Percentiles rank a stretch among this genome's conserved stretches.
These are phyloP conservation scores for Elongisporangium undulatum DNA, from an alignment of 352 stramenopile genomes.

Conservation along the genomic window DNA sequence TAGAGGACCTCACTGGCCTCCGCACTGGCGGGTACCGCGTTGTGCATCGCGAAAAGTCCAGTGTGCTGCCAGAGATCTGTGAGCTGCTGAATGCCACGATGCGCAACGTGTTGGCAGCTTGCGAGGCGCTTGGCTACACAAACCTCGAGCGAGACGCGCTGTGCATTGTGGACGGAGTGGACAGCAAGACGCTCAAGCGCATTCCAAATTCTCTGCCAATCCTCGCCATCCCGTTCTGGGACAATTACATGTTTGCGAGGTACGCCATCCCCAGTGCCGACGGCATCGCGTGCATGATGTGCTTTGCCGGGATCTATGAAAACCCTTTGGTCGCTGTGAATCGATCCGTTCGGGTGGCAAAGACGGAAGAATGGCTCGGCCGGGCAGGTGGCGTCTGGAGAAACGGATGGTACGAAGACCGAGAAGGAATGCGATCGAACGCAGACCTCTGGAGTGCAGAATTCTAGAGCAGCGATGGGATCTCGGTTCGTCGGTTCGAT, in stretches of 20 bases:
- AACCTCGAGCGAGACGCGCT: slow-evolving; percentile 11
- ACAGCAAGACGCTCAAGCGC: slow-evolving; percentile 15
- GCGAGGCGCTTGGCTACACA: slow-evolving; percentile 19
- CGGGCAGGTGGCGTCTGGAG: slow-evolving; percentile 1
- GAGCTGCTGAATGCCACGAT: slow-evolving; percentile 18
- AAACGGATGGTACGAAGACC: slow-evolving; percentile 10
- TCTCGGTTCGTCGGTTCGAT: too few species aligned
- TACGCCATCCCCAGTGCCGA: slow-evolving; percentile 27
- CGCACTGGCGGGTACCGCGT: slow-evolving; percentile 16
- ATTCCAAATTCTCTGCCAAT: slow-evolving; percentile 32
- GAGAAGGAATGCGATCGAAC: background rate
- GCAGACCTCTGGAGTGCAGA: background rate
- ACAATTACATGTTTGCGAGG: slow-evolving; percentile 19
- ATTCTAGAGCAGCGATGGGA: too few species aligned
- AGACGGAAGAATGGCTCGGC: slow-evolving; percentile 33
- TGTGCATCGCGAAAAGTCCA: background rate
- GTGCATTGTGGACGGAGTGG: slow-evolving; percentile 13
- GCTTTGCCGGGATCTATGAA: slow-evolving; percentile 21
- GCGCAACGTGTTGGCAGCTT: slow-evolving; percentile 17
- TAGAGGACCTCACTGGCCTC: background rate
- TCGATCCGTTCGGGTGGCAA: slow-evolving; percentile 17
- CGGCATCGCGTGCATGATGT: slow-evolving; percentile 37
- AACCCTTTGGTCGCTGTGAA: slow-evolving; percentile 12
- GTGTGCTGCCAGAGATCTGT: slow-evolving; percentile 6
- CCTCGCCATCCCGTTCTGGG: slow-evolving; percentile 38